Evolutionary conservation across 2,329 filamentous ascomycete genomes (phyloP).

Genomic region (Thelonectria rubi): DNA sequence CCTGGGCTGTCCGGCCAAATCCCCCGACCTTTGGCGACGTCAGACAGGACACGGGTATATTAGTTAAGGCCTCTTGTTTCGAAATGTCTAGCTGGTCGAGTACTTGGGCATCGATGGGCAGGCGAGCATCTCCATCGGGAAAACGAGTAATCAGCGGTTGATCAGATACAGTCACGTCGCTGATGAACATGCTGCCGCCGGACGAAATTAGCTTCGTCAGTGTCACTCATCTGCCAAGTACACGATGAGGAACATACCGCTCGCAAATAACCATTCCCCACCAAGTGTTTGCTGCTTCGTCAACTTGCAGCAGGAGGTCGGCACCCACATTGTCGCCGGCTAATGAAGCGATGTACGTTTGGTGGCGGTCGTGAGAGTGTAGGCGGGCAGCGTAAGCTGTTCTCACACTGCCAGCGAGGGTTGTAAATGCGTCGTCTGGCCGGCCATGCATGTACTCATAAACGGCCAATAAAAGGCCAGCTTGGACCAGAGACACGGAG

Average conservation of each 20-base stretch:
- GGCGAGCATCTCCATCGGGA: neutral
- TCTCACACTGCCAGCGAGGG: neutral
- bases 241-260: neutral
- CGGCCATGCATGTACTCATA: slow-evolving; percentile 7
- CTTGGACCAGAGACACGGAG: slow-evolving; percentile 2
- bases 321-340: neutral
- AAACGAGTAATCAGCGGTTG: slow-evolving; percentile 7
- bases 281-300: slow-evolving; percentile 18
- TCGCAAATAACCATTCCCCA: slow-evolving; percentile 13
- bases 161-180: neutral
- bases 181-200: neutral
- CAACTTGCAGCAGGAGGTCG: neutral
- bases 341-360: neutral
- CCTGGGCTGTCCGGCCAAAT: slow-evolving; percentile 10
- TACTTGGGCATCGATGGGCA: slow-evolving; percentile 1
- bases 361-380: neutral
- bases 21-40: neutral
- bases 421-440: slow-evolving; percentile 4
- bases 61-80: neutral
- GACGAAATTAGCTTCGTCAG: neutral
- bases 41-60: neutral
- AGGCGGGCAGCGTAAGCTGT: slow-evolving; percentile 5
- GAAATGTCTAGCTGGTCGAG: neutral
- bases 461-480: slow-evolving; percentile 8
- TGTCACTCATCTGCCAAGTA: neutral